A percentile compares a stretch with the other conserved stretches of the same genome.
phyloP scores from a whole-genome alignment of 2,329 filamentous ascomycete species.

The Eutypella sp. region DNA sequence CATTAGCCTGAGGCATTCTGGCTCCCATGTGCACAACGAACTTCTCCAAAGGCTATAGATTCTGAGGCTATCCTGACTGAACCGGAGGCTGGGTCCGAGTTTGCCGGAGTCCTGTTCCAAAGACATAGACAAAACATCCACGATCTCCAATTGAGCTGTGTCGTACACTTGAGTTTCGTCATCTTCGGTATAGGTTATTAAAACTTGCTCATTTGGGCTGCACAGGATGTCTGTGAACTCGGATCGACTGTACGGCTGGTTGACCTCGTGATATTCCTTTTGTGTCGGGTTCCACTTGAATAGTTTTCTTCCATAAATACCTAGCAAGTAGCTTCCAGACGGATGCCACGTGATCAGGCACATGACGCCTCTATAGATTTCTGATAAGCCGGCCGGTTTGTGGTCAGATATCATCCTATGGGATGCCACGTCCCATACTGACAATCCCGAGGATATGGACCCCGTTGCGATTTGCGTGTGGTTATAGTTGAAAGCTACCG shows the following conservation, averaged over 20 bases:
- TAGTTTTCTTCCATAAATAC: conserved; percentile 18
- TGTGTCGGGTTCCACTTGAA: conserved; percentile 21
- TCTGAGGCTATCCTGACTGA: conserved; percentile 12
- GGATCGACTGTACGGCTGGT: conserved; percentile 5
- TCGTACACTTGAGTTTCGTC: conserved; percentile 17
- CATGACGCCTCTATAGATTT: conserved; percentile 5
- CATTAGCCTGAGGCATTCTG: conserved; percentile 11
- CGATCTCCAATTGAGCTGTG: conserved; percentile 10
- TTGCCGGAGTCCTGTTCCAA: conserved; percentile 10
- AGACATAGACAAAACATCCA: conserved; percentile 15
- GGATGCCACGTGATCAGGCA: conserved; percentile 19
- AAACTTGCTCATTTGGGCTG: conserved; percentile 12
- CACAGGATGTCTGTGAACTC: conserved; percentile 8
- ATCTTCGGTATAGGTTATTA: conserved; percentile 10
- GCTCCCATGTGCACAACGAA: conserved; percentile 20
- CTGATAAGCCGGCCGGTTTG: conserved; percentile 4
- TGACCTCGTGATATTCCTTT: conserved; percentile 14
- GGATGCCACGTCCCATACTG: neutral
- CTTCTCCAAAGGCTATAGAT: conserved; percentile 16
- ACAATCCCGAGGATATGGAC: too few species aligned
- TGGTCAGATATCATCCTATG: neutral
- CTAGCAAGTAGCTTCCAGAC: conserved; percentile 12
- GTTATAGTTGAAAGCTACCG: too few species aligned
- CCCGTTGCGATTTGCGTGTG: too few species aligned
- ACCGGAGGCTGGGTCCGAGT: conserved; percentile 9